phyloP scores from a whole-genome alignment of 805 yeast species.

The Ogataea sp. region DNA sequence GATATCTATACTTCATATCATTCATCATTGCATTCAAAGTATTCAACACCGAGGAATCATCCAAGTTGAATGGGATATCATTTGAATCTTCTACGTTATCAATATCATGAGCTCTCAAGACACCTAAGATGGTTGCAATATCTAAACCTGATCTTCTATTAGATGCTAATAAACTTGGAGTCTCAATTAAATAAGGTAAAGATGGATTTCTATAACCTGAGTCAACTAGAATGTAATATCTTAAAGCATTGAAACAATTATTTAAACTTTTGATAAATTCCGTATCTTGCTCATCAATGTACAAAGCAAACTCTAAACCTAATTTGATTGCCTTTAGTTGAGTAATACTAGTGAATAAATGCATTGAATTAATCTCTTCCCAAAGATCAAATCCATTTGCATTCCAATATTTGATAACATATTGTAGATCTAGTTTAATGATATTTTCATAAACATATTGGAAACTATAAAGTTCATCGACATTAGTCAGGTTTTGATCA shows the following conservation, averaged over 20 bases:
- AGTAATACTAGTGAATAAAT: conserved; percentile 70
- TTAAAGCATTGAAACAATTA: conserved; percentile 25
- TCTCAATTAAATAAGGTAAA: conserved; percentile 58
- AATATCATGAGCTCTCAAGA: conserved; percentile 35
- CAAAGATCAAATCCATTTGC: conserved; percentile 75
- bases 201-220: conserved; percentile 32
- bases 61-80: conserved; percentile 55
- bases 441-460: conserved; percentile 38
- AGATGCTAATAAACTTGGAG: conserved; percentile 37
- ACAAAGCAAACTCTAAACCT: conserved; percentile 37
- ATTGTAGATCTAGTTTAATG: conserved; percentile 63
- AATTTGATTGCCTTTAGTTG: conserved; percentile 62
- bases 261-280: conserved; percentile 25
- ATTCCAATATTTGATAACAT: conserved; percentile 54
- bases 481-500: conserved; percentile 15
- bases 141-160: conserved; percentile 66
- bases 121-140: conserved; percentile 57
- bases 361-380: conserved; percentile 78
- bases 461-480: conserved; percentile 25
- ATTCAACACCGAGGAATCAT: conserved; percentile 48
- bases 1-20: conserved; percentile 69
- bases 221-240: conserved; percentile 29
- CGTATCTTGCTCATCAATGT: conserved; percentile 20
- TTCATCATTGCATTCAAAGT: conserved; percentile 54
- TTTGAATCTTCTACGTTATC: conserved; percentile 25